These are phyloP conservation scores for Amaranthus cruentus DNA, from an alignment of 148 eudicot species.

Conservation along the genomic window DNA sequence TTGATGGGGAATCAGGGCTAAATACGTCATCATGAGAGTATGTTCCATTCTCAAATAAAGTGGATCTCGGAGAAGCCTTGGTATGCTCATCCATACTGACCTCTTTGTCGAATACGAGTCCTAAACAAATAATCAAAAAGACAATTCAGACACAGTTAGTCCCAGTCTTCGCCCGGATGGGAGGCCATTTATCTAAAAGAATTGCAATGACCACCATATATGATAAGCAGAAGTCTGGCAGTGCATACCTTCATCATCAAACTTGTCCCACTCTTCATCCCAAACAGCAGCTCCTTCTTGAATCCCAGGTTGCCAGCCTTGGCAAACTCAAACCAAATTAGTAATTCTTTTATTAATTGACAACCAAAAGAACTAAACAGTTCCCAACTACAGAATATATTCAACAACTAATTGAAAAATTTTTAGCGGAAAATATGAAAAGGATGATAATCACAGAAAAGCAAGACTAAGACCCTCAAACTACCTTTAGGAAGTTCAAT, in stretches of 20 bases:
- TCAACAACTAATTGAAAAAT: not conserved
- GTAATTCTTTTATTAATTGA: not conserved
- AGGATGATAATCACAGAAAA: not conserved
- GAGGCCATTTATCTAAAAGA: not conserved
- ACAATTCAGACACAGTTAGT: not conserved
- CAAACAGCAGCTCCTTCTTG: constrained; percentile 82
- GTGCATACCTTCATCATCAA: constrained; percentile 85
- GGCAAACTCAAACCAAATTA: constrained; percentile 15
- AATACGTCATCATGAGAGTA: constrained; percentile 45
- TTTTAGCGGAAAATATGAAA: not conserved
- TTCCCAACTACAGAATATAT: not conserved
- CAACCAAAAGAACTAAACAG: not conserved
- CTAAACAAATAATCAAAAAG: constrained; percentile 33
- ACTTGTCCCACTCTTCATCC: constrained; percentile 99
- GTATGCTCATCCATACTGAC: constrained; percentile 32
- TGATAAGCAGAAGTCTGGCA: constrained; percentile 8
- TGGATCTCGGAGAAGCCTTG: constrained; percentile 37
- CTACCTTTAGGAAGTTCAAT: constrained; percentile 83
- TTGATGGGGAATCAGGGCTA: constrained; percentile 56
- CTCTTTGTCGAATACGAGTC: constrained; percentile 62
- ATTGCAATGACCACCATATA: not conserved
- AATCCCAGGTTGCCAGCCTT: constrained; percentile 98
- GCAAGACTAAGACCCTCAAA: constrained; percentile 4
- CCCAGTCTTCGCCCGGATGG: not conserved
- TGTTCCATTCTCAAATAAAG: constrained; percentile 41